Evolutionary conservation across 192 early-diverging fungal genomes (phyloP).

Genomic region (Kickxella alabastrina): DNA sequence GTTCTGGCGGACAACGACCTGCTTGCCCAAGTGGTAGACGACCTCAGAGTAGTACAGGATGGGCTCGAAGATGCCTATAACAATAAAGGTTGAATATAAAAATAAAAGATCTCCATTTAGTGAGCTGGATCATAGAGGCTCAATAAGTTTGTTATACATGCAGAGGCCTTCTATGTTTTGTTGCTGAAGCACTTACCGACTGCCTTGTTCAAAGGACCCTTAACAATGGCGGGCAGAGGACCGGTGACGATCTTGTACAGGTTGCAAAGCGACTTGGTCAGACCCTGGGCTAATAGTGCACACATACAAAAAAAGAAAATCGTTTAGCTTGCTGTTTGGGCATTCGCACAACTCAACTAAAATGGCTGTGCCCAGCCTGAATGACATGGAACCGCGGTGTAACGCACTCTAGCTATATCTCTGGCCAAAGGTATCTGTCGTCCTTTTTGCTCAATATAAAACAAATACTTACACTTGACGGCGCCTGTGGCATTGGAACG

Average conservation of each 20-base stretch:
- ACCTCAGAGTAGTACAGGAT: constrained; percentile 50
- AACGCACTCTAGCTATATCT: no score
- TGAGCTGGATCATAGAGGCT: no score
- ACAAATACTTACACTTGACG: constrained; percentile 40
- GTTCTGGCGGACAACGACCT: constrained; percentile 40
- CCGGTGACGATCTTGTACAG: constrained; percentile 42
- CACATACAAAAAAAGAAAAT: not conserved
- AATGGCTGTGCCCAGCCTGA: no score
- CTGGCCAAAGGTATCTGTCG: no score
- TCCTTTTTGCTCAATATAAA: no score
- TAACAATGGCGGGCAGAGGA: constrained; percentile 40
- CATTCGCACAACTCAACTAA: no score
- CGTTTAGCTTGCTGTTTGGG: not conserved
- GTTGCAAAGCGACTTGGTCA: constrained; percentile 45
- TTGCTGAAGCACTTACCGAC: constrained; percentile 17
- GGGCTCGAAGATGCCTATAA: constrained; percentile 30
- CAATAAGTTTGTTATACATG: no score
- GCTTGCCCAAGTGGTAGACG: constrained; percentile 43
- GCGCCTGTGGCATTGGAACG: constrained; percentile 25
- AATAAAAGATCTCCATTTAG: not conserved
- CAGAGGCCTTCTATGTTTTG: not conserved
- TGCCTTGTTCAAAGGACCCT: constrained; percentile 42
- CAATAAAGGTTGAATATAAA: not conserved
- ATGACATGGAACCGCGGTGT: no score
- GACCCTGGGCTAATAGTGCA: constrained; percentile 30